Evolutionary conservation across 1,284 basidiomycete genomes (phyloP).

Genomic region (Pseudozyma thailandica): DNA sequence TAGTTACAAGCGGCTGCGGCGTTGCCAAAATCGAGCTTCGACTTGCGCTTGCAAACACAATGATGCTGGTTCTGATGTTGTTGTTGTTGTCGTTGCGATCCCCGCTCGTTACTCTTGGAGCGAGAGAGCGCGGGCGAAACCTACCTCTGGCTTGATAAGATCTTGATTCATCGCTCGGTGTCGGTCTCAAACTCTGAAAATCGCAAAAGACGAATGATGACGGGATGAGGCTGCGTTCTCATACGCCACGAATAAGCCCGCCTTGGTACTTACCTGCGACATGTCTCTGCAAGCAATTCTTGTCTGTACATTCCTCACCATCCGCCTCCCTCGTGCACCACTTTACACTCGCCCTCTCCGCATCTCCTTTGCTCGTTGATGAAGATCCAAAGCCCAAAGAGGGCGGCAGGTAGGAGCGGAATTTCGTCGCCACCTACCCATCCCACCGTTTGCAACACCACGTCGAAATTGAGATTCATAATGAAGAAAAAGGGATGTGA

Average conservation of each 20-base stretch:
- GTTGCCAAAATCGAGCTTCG: no score
- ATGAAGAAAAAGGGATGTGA: not conserved
- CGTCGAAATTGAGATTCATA: not conserved
- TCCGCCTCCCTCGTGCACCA: constrained; percentile 41
- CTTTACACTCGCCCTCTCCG: constrained; percentile 19
- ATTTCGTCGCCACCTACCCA: constrained; percentile 19
- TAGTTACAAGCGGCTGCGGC: no score
- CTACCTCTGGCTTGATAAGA: no score
- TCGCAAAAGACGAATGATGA: no score
- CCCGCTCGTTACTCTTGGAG: no score
- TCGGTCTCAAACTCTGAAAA: not conserved
- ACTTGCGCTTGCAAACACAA: no score
- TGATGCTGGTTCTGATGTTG: no score
- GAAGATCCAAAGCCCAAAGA: constrained; percentile 12
- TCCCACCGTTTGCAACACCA: not conserved
- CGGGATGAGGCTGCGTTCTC: no score
- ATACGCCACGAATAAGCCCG: not conserved
- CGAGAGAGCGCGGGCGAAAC: no score
- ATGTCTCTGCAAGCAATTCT: constrained; percentile 19
- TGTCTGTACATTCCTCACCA: constrained; percentile 16
- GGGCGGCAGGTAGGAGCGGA: constrained; percentile 31
- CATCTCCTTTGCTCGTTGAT: not conserved
- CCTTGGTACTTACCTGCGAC: constrained; percentile 16
- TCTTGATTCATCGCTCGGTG: no score
- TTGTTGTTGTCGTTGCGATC: no score